Evolutionary conservation across 805 yeast species (phyloP).

Genomic region (Zygosaccharomyces lentus): DNA sequence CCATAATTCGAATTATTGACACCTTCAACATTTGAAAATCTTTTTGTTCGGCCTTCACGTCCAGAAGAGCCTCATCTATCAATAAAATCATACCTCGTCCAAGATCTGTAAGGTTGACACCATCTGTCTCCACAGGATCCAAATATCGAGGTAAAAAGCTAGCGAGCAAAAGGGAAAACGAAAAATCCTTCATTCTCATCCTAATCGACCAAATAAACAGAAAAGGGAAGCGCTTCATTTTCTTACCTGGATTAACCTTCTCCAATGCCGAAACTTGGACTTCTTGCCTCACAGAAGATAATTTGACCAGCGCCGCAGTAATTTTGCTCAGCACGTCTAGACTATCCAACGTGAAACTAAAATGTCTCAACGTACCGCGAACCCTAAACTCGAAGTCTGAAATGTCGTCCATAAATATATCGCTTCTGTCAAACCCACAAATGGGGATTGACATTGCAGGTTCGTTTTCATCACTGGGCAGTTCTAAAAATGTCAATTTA

Average conservation of each 20-base stretch:
- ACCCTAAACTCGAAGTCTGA: conserved; percentile 13
- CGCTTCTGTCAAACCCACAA: conserved; percentile 30
- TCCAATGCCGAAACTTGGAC: neutral
- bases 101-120: conserved; percentile 20
- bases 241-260: neutral
- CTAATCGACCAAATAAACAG: conserved; percentile 20
- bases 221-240: neutral
- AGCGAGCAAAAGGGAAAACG: conserved; percentile 23
- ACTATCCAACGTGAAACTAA: conserved; percentile 23
- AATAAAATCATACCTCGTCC: conserved; percentile 25
- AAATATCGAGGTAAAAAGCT: conserved; percentile 20
- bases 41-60: conserved; percentile 8
- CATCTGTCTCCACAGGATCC: conserved; percentile 23
- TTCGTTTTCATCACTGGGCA: conserved; percentile 8
- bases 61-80: conserved; percentile 21
- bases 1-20: conserved; percentile 25
- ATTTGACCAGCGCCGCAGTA: conserved; percentile 6
- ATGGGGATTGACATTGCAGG: conserved; percentile 22
- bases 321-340: conserved; percentile 21
- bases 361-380: conserved; percentile 29
- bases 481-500: conserved; percentile 19
- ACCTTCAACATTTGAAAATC: conserved; percentile 18
- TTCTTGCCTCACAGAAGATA: conserved; percentile 1
- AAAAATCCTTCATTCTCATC: conserved; percentile 27
- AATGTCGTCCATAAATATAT: conserved; percentile 22